Base-by-base conservation (phyloP, 305 asterid species). In the Fraxinus sp. region DNA sequence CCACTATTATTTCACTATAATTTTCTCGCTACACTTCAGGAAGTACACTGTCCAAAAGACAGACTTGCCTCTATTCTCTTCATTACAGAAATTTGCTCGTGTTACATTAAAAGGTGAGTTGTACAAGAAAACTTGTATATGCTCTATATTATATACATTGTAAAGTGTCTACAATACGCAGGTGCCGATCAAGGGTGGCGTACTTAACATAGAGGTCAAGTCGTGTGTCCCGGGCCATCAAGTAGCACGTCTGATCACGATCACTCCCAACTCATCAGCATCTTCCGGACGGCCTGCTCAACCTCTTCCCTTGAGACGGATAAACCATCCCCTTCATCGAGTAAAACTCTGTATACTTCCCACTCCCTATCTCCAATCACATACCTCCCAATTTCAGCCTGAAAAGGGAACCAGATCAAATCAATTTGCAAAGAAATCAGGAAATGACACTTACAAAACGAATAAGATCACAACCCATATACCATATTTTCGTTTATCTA, bases 261-360 rank as follows among this genome's bases (percentile, higher is more conserved):
- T 66, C 73, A 91, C 79, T 90, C 89, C 98, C 98, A 94, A 68
- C 93, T 90, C 98, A 95, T 93, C 77, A 95, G 80, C 98, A 91
- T 92, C 88, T 89, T 94, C 99, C 98, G 92, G 59, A 95, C 97
- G 0, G 97, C 91, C 84, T 89, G 91, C 87, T 94, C 93, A 7
- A 95, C 91, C 88, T 85, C 89, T 81, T 89, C 87, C 89, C 86
- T 95, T 3, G 94, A 84, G 72, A 89, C 85, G 71, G 91, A 85
- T 36, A 85, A 86, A 35, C 92, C 87, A 70, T 92, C 94, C 36
- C 94, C 91, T 89, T 95, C 99, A 13, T 92, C 97, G 1, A 94
- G 93, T 86, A 95, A 82, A 75, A 93, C 92, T 81, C 97, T 84
- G 85, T 95, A 95, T 44, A 95, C 91, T 87, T 95, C 99, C 98